These are phyloP conservation scores for Phaffia rhodozyma DNA, from an alignment of 1,284 basidiomycete species.

Conservation along the genomic window DNA sequence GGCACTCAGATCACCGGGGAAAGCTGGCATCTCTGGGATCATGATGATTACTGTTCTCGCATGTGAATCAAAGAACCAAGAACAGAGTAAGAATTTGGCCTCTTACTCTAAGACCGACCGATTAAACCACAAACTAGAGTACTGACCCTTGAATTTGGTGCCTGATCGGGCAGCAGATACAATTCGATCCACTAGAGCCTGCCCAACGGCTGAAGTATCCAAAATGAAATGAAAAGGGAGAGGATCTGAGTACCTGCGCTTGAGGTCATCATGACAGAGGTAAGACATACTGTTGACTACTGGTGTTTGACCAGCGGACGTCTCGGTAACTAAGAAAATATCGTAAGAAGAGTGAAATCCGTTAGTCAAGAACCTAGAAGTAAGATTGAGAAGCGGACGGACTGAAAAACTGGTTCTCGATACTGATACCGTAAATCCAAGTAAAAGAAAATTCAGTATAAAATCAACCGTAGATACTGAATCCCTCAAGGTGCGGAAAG, in stretches of 20 bases:
- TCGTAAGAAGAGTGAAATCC: not conserved
- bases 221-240: not conserved
- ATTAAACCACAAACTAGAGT: too few species aligned
- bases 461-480: too few species aligned
- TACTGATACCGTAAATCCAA: slow-evolving; percentile 50
- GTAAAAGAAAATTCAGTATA: too few species aligned
- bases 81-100: slow-evolving; percentile 10
- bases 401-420: slow-evolving; percentile 89
- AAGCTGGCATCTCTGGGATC: slow-evolving; percentile 40
- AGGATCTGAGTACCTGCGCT: not conserved
- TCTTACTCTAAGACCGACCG: slow-evolving; percentile 9
- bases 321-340: slow-evolving; percentile 58
- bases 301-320: slow-evolving; percentile 44
- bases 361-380: not conserved
- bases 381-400: too few species aligned
- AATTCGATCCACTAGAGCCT: slow-evolving; percentile 70
- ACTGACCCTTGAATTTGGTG: slow-evolving; percentile 60
- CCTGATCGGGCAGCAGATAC: slow-evolving; percentile 57
- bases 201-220: slow-evolving; percentile 27
- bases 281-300: slow-evolving; percentile 52
- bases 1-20: slow-evolving; percentile 66
- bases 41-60: slow-evolving; percentile 13
- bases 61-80: not conserved
- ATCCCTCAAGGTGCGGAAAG: too few species aligned
- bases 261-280: too few species aligned